Percentiles rank a stretch among this genome's conserved stretches.
Conservation (phyloP, 495 filamentous ascomycete species). For the Diplogelasinospora grovesii region DNA sequence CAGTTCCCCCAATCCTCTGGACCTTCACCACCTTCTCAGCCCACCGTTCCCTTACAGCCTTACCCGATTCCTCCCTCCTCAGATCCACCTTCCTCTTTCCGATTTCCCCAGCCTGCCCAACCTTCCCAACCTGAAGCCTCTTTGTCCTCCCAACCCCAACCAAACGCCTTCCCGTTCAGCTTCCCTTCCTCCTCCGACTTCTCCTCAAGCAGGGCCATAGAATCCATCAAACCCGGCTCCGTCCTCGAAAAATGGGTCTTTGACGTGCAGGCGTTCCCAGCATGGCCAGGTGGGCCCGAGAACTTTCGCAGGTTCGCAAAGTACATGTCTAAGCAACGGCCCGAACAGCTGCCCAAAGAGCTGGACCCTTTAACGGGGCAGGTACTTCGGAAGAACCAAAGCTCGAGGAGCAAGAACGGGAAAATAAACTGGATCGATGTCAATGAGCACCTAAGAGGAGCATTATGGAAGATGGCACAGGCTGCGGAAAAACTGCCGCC, state of each 20-base stretch:
- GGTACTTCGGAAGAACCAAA: no score
- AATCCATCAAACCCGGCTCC: slow-evolving; percentile 18
- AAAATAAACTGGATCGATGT: slow-evolving; percentile 35
- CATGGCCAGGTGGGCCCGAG: slow-evolving; percentile 38
- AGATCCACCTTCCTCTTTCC: background rate
- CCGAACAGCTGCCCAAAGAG: slow-evolving; percentile 36
- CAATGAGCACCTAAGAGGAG: slow-evolving; percentile 43
- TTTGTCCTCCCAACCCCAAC: background rate
- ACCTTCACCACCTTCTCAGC: no score
- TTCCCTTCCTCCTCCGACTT: background rate
- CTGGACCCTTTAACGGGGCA: no score
- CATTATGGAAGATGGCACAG: slow-evolving; percentile 44
- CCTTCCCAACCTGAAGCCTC: slow-evolving; percentile 4
- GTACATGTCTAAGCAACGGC: slow-evolving; percentile 26
- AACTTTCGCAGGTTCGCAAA: slow-evolving; percentile 9
- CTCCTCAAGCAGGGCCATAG: slow-evolving; percentile 2
- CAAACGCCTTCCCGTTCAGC: background rate
- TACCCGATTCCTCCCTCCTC: no score
- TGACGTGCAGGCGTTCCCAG: slow-evolving; percentile 70
- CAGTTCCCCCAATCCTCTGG: no score
- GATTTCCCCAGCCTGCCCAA: background rate
- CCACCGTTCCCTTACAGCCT: no score
- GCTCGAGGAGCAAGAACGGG: slow-evolving; percentile 8
- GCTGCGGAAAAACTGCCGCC: slow-evolving; percentile 54
- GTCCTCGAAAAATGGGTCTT: slow-evolving; percentile 81